Percentiles rank a stretch among this genome's conserved stretches.
phyloP scores from a whole-genome alignment of 495 filamentous ascomycete genomes.

The Talaromyces stipitatus region DNA sequence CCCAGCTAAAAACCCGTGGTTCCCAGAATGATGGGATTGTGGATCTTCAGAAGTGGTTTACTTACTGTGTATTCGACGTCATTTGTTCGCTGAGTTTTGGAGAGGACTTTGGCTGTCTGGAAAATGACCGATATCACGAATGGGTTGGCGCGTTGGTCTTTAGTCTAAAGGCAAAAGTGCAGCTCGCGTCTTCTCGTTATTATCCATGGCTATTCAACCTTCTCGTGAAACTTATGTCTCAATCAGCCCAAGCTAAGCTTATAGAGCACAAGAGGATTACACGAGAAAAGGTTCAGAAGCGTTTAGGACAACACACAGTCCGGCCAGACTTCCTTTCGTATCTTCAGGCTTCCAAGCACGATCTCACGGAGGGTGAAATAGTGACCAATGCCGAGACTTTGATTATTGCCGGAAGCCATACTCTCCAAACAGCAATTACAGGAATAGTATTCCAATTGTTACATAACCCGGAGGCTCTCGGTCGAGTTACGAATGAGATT shows the following conservation, averaged over 20 bases:
- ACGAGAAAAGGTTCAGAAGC: not conserved
- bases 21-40: not conserved
- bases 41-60: not conserved
- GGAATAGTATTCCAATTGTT: constrained; percentile 51
- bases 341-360: not conserved
- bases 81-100: not conserved
- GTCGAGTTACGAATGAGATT: constrained; percentile 29
- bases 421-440: not conserved
- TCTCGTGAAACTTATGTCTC: not conserved
- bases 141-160: not conserved
- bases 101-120: not conserved
- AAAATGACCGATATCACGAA: not conserved
- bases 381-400: not conserved
- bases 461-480: constrained; percentile 43
- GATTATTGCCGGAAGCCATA: not conserved
- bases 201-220: not conserved
- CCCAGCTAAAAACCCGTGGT: not conserved
- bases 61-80: not conserved
- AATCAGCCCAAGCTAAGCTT: not conserved
- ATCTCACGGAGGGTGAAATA: not conserved
- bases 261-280: not conserved
- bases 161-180: not conserved
- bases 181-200: not conserved
- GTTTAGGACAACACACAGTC: not conserved
- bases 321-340: not conserved